Evolutionary conservation across 1,139 yeast species (phyloP), one percentile per base, ranked within the genome.

Genomic region (Yamadazyma pseudoaaseri): DNA sequence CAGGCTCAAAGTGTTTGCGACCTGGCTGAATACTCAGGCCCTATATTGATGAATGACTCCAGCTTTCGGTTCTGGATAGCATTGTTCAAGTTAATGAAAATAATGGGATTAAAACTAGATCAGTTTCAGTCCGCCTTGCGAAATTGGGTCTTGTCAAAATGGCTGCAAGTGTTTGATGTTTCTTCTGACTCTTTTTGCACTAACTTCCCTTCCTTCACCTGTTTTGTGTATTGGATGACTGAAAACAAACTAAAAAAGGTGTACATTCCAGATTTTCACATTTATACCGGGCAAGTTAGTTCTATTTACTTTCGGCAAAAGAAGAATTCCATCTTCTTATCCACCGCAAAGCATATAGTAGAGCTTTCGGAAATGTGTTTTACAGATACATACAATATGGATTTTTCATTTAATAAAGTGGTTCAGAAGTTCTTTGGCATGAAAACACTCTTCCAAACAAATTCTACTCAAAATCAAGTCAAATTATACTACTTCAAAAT

Each of bases 21-120:
- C 27, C 52, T 75, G 10, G 59, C 85, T 0, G 81, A 76, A 27
- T 60, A 78, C 2, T 73, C 71, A 47, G 90, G 90, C 0, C 90
- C 92, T 1, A 49, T 54, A 2, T 22, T 38, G 1, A 37, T 80
- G 1, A 60, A 66, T 33, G 58, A 70, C 29, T 74, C 70, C 35
- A 62, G 83, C 6, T 58, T 77, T 29, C 47, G 52, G 12, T 76
- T 81, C 39, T 82, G 90, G 89, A 54, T 63, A 34, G 48, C 65
- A 0, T 43, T 75, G 6, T 52, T 64, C 16, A 54, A 54, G n/a
- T 45, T 73, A 5, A 62, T 70, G 30, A 41, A 42, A 12, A 27
- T 33, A 11, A 22, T 42, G 6, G 47, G 47, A 10, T 12, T 40
- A 13, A 30, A 27, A 16, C 6, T 30, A 5, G 27, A 39, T 4